Base-by-base conservation (phyloP, 179 eudicot genomes). In the Patellifolia procumbens region DNA sequence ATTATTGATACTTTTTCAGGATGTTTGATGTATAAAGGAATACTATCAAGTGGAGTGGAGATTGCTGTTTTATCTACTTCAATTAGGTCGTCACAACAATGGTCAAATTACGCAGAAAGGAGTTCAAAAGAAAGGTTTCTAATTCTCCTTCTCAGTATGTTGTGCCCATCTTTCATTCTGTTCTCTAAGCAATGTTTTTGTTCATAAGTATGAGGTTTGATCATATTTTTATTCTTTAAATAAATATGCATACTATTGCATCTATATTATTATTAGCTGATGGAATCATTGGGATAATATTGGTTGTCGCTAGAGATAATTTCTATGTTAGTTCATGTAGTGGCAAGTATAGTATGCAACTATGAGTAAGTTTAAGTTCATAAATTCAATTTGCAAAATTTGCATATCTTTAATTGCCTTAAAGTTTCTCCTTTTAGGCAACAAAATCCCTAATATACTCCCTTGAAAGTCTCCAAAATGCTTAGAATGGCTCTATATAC, bases 31-130 rank as follows among this genome's bases (percentile, higher is more conserved):
- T 91, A 91, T 75, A 96, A 96, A 76, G 99, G 99, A 74, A 96
- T 89, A 72, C 78, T 96, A 53, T 90, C 99, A 59, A 93, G 89
- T 80, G 99, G 99, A 69, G 97, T 91, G 42, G 99, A 96, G 81
- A 93, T 96, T 72, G 89, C 86, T 58, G 99, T 96, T 81, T 85
- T 78, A 34, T 89, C 94, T 52, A 88, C 93, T 59, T 77, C 88
- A 20, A 83, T 91, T 37, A 82, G 83, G 68, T 90, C 92, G 48
- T 48, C 82, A 61, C 82, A 82, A 76, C 91, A 87, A 31, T 96
- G 98, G 99, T 86, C 94, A 5, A 84, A 69, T 66, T 86, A 76
- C 61, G 87, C 94, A 2, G 96, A 93, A 84, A 69, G 32, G 86
- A 86, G 49, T 96, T 85, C 79, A 82, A 89, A 71, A 88, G 81